Base-by-base conservation (phyloP, 2,329 filamentous ascomycete genomes). In the Alternaria solani region DNA sequence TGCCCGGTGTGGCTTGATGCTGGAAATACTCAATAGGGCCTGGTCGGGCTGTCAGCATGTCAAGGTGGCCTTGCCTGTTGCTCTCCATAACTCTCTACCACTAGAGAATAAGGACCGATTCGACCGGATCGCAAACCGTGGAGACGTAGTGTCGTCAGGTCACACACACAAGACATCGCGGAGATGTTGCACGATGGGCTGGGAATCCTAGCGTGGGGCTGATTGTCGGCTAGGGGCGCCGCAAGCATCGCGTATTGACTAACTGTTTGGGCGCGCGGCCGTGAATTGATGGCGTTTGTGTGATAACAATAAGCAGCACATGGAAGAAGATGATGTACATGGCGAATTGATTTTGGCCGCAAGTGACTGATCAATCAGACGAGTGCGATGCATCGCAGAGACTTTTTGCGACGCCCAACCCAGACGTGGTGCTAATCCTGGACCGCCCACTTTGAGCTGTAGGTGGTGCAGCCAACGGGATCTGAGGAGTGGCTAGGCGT, bases 271-370 rank as follows among this genome's bases (percentile, higher is more conserved):
- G 61, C 61, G 65, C 54, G 62, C 65, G 66, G 68, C 69, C 69
- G 62, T 70, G 64, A 67, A 61, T 55, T 53, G 63, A 73, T 73
- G 64, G 71, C 69, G 70, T 74, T 68, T 65, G 59, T 56, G 68
- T 68, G 66, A 64, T 71, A 62, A 71, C 62, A 66, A 63, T 61
- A 70, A 69, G 63, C 63, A 70, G 62, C 63, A 70, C 63, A 71
- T 66, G 62, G 57, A 60, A 60, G 63, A 65, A 61, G 61, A 57
- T 54, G 58, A 58, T 58, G 28, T 36, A 46, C 62, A 61, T 64
- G 52, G 55, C 64, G 60, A 71, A 62, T 64, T 51, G 55, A 59
- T 54, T 69, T 71, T 72, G 70, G 70, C 67, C 55, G 46, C 61
- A 53, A 51, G 51, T 56, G 34, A 52, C 58, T 57, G 65, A 65